A percentile compares a stretch with the other conserved stretches of the same genome.
phyloP scores from a whole-genome alignment of 805 yeast genomes.

The Nakazawaea anatomiae region DNA sequence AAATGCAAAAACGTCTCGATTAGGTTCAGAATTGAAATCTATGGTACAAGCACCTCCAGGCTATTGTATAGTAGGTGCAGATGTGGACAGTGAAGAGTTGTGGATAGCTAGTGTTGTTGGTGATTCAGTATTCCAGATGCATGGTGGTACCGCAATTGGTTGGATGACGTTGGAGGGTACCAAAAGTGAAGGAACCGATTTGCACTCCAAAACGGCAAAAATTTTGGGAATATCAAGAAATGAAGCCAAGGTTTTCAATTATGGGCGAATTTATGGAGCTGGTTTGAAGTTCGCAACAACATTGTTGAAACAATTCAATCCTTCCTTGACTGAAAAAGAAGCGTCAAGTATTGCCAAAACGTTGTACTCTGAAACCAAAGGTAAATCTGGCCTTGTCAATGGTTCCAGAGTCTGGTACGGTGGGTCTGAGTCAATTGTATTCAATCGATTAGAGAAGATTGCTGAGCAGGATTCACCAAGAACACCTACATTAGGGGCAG shows the following conservation, averaged over 20 bases:
- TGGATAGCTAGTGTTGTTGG: slow-evolving; percentile 98
- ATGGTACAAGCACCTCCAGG: slow-evolving; percentile 84
- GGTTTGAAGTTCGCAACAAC: slow-evolving; percentile 87
- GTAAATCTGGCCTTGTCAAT: slow-evolving; percentile 32
- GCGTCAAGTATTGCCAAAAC: slow-evolving; percentile 60
- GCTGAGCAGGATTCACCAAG: slow-evolving; percentile 76
- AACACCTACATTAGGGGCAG: slow-evolving; percentile 92
- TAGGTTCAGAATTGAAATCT: slow-evolving; percentile 92
- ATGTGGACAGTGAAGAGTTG: slow-evolving; percentile 95
- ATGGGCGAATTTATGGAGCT: slow-evolving; percentile 97
- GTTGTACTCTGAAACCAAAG: slow-evolving; percentile 81
- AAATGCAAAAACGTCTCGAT: slow-evolving; percentile 76
- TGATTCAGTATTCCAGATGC: slow-evolving; percentile 81
- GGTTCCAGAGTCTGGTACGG: slow-evolving; percentile 56
- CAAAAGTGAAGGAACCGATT: slow-evolving; percentile 84
- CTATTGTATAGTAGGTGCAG: slow-evolving; percentile 93
- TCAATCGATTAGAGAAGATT: slow-evolving; percentile 81
- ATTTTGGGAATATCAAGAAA: slow-evolving; percentile 85
- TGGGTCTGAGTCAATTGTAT: slow-evolving; percentile 90
- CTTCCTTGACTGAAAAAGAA: slow-evolving; percentile 55
- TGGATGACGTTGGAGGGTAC: slow-evolving; percentile 99
- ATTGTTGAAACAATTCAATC: slow-evolving; percentile 79
- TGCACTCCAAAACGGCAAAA: slow-evolving; percentile 89
- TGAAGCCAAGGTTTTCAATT: slow-evolving; percentile 93
- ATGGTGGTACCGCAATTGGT: slow-evolving; percentile 95